phyloP scores from a whole-genome alignment of 2,329 filamentous ascomycete species.

The Aspergillus proliferans region DNA sequence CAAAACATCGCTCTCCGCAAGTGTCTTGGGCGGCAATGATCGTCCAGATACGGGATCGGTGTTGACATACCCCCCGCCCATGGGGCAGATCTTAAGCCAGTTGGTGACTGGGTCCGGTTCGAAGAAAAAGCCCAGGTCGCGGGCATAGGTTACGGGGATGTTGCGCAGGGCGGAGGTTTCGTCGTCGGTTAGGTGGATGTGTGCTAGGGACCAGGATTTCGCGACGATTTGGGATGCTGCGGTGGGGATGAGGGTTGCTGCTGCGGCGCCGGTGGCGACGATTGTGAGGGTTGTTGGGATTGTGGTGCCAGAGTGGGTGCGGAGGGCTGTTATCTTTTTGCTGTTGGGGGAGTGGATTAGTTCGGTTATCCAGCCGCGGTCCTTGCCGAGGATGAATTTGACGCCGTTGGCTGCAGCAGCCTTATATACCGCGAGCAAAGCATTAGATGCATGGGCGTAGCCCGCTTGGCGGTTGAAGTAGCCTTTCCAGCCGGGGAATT shows the following conservation, averaged over 20 bases:
- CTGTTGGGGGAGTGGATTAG: slow-evolving; percentile 31
- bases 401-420: slow-evolving; percentile 37
- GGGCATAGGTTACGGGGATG: slow-evolving; percentile 56
- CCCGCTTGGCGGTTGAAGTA: slow-evolving; percentile 55
- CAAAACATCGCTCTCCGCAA: slow-evolving; percentile 40
- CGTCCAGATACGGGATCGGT: slow-evolving; percentile 40
- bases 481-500: slow-evolving; percentile 50
- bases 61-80: slow-evolving; percentile 52
- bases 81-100: slow-evolving; percentile 55
- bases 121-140: slow-evolving; percentile 61
- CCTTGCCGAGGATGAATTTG: slow-evolving; percentile 40
- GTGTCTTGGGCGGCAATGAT: slow-evolving; percentile 38
- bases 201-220: slow-evolving; percentile 55
- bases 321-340: slow-evolving; percentile 27
- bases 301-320: slow-evolving; percentile 33
- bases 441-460: slow-evolving; percentile 52
- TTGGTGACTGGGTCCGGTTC: slow-evolving; percentile 56
- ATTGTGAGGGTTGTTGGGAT: slow-evolving; percentile 41
- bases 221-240: slow-evolving; percentile 48
- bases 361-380: slow-evolving; percentile 33
- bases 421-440: slow-evolving; percentile 44
- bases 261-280: slow-evolving; percentile 48
- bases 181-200: slow-evolving; percentile 51
- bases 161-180: slow-evolving; percentile 51
- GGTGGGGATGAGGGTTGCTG: slow-evolving; percentile 44